phyloP scores from a whole-genome alignment of 306 rosid genomes.

The Vigna reflexopilosa region DNA sequence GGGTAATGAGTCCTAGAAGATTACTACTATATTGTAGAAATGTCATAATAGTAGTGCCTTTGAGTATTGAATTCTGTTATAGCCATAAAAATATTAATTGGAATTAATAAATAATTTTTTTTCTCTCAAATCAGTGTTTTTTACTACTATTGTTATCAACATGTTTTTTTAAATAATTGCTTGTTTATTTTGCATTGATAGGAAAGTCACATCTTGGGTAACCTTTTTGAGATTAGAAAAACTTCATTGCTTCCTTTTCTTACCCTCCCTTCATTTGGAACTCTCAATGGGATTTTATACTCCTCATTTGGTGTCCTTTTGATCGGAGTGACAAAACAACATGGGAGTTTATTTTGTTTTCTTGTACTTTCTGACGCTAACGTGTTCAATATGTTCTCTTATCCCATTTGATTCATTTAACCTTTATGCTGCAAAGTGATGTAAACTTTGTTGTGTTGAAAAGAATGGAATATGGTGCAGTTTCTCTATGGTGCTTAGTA shows the following conservation, averaged over 20 bases:
- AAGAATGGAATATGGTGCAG: slow-evolving; percentile 10
- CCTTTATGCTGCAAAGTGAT: slow-evolving; percentile 3
- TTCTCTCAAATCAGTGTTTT: slow-evolving; percentile 15
- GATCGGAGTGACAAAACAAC: slow-evolving; percentile 17
- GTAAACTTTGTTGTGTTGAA: slow-evolving; percentile 15
- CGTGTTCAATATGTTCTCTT: slow-evolving; percentile 15
- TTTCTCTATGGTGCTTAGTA: background rate
- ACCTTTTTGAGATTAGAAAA: slow-evolving; percentile 18
- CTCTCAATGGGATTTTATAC: slow-evolving; percentile 18
- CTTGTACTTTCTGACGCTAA: slow-evolving; percentile 17
- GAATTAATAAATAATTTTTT: background rate
- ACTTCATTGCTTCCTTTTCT: slow-evolving; percentile 15
- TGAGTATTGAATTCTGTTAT: slow-evolving; percentile 3
- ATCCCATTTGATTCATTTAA: slow-evolving; percentile 12
- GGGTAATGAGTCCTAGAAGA: background rate
- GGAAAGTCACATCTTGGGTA: slow-evolving; percentile 18
- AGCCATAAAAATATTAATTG: background rate
- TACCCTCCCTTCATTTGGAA: slow-evolving; percentile 3
- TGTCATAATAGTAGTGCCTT: slow-evolving; percentile 6
- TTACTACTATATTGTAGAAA: background rate
- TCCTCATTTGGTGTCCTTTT: slow-evolving; percentile 19
- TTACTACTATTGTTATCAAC: background rate
- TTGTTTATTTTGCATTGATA: background rate
- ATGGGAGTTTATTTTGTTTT: slow-evolving; percentile 29
- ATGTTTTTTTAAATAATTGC: background rate